phyloP scores from a whole-genome alignment of 306 rosid species.

The Notholithocarpus densiflorus region DNA sequence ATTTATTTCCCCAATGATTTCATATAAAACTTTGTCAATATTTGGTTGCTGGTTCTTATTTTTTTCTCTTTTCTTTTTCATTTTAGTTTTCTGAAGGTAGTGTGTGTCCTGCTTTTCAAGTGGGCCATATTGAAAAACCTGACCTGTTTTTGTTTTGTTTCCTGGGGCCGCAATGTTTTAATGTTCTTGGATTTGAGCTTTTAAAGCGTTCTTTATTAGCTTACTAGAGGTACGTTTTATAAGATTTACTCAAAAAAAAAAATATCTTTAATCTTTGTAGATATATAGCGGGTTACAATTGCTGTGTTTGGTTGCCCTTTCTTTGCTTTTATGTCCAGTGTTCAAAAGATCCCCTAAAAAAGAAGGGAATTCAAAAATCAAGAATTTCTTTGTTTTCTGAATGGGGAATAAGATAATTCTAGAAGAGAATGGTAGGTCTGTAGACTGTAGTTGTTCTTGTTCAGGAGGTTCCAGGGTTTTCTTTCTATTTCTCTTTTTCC shows the following conservation, averaged over 20 bases:
- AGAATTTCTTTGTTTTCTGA: neutral
- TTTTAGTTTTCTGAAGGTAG: neutral
- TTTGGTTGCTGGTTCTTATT: no score
- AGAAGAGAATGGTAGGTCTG: neutral
- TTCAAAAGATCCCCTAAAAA: no score
- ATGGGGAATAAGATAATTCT: neutral
- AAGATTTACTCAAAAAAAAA: neutral
- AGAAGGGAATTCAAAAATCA: neutral
- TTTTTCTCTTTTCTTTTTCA: neutral
- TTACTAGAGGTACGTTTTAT: neutral
- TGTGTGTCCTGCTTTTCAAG: neutral
- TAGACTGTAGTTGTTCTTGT: neutral
- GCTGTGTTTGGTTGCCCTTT: no score
- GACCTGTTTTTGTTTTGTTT: neutral
- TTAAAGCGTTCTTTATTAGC: neutral
- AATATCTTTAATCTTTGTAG: neutral
- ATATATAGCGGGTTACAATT: no score
- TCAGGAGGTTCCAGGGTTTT: slow-evolving; percentile 7
- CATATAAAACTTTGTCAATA: neutral
- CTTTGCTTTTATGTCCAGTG: no score
- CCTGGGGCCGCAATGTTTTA: neutral
- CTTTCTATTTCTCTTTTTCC: neutral
- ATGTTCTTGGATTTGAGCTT: neutral
- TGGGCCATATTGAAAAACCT: neutral
- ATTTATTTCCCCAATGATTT: neutral